Base-by-base conservation (phyloP, 1,284 basidiomycete genomes). In the Tylopilus orsonianus region DNA sequence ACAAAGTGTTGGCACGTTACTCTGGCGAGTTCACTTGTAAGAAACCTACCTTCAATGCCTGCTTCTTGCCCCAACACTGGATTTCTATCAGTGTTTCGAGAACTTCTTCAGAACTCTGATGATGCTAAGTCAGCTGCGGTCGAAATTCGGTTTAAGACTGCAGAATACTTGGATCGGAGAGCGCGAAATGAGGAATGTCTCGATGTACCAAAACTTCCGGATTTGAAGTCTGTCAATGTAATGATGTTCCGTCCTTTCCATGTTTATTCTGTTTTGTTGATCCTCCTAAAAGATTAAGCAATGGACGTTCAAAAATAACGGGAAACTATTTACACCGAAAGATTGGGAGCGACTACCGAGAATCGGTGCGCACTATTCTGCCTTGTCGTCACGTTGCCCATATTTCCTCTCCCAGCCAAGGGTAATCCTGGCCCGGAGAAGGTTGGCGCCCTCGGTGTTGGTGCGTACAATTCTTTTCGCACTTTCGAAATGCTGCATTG, bases 41-140 rank as follows among this genome's bases (percentile, higher is more conserved):
- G 46, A 14, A 22, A 14, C 10, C 5, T 12, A 22, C 13, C 6
- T 26, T 26, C 29, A n/a, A 33, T 16, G n/a, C 13, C 16, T 16
- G 32, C n/a, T n/a, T 33, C 5, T 33, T 33, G 5, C 4, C n/a
- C 16, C 8, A 29, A 33, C 16, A n/a, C 10, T 6, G 8, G n/a
- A n/a, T 2, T 1, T 22, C n/a, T 4, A 4, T 4, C 16, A 78
- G 89, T 94, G 37, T 94, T 93, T 61, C 80, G 94, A 34, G 93
- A 97, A 67, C 79, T 97, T 7, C 72, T 97, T 1, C 77, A 97
- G 73, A 98, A 98, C 66, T 93, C 93, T 10, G 93, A 97, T 65
- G 94, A 97, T 70, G 93, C 91, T 0, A 84, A 83, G 5, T 33
- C 32, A 33, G 5, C 7, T n/a, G 32, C 32, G n/a, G 90, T 89